These are phyloP conservation scores for Punica granatum DNA, from an alignment of 345 rosid species.

Conservation along the genomic window DNA sequence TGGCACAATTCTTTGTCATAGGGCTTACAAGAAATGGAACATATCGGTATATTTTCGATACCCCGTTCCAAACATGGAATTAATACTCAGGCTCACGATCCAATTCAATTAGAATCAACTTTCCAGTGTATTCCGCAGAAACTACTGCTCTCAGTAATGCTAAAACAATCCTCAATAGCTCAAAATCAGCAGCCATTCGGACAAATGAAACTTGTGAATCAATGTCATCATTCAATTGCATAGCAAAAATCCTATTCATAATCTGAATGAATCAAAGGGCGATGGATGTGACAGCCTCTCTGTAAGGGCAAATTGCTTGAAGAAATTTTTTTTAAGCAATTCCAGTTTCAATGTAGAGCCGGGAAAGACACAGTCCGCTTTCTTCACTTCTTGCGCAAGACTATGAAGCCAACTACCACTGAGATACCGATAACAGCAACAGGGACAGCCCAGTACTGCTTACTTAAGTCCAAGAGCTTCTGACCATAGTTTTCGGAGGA, in stretches of 20 bases:
- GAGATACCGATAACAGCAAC: constrained; percentile 53
- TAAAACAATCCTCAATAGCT: background rate
- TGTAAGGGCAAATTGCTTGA: background rate
- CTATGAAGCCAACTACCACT: constrained; percentile 46
- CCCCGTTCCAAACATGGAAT: too few relatives aligned
- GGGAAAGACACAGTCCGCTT: background rate
- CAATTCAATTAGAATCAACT: background rate
- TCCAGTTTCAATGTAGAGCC: background rate
- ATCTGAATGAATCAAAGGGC: background rate
- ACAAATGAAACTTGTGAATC: constrained; percentile 2
- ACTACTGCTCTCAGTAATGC: background rate
- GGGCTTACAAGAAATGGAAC: too few relatives aligned
- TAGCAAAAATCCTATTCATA: background rate
- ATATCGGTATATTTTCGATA: too few relatives aligned
- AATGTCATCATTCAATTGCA: background rate
- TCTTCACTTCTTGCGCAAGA: constrained; percentile 52
- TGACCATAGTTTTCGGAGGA: constrained; percentile 18
- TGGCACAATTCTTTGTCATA: too few relatives aligned
- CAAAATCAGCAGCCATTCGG: background rate
- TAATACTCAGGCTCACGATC: background rate
- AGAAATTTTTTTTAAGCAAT: background rate
- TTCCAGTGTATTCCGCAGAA: background rate
- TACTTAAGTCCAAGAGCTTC: constrained; percentile 45
- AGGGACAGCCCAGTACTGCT: constrained; percentile 67
- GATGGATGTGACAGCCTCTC: background rate